Evolutionary conservation across 495 filamentous ascomycete genomes (phyloP).

Genomic region (Tuber microsphaerosporum): DNA sequence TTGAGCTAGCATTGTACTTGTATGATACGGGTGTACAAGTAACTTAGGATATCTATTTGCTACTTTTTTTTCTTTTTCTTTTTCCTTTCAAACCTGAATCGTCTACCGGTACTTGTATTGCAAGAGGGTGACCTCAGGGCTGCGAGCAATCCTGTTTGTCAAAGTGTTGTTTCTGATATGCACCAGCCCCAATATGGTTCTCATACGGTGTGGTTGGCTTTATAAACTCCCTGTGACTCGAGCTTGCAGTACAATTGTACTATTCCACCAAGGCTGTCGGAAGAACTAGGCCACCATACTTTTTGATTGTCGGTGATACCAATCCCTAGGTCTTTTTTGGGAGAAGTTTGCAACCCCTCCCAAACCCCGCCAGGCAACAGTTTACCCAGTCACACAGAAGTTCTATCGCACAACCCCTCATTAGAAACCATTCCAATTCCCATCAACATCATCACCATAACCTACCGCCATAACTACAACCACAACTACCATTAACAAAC

Average conservation of each 20-base stretch:
- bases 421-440: neutral
- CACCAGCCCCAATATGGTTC: neutral
- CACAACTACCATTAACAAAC: neutral
- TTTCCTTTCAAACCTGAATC: neutral
- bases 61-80: neutral
- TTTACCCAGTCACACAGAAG: neutral
- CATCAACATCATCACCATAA: neutral
- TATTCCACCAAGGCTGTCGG: neutral
- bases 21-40: too few relatives aligned
- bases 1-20: neutral
- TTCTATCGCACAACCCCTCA: neutral
- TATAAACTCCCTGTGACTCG: neutral
- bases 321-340: neutral
- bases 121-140: neutral
- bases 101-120: too few relatives aligned
- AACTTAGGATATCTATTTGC: neutral
- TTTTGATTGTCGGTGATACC: neutral
- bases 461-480: neutral
- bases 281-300: neutral
- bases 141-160: neutral
- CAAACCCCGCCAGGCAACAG: neutral
- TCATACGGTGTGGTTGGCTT: neutral
- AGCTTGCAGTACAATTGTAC: too few relatives aligned
- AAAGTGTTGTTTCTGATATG: neutral
- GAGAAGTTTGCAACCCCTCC: neutral